These are phyloP conservation scores for Nannizziopsis arthrosporioides DNA, from an alignment of 2,329 filamentous ascomycete genomes.

Conservation along the genomic window DNA sequence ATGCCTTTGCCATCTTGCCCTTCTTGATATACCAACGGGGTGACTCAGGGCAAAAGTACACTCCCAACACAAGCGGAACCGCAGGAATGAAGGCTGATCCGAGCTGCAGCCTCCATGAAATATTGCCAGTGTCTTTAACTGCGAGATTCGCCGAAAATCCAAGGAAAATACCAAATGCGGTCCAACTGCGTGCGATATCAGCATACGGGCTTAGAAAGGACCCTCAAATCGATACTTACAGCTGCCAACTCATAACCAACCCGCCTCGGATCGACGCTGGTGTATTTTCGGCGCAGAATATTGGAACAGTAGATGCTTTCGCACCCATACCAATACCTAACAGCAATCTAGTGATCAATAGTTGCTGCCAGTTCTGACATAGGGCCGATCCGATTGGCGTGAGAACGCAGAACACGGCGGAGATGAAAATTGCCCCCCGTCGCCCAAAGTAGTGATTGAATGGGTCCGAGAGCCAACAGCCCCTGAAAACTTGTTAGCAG, in stretches of 20 bases:
- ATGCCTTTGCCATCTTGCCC: conserved; percentile 49
- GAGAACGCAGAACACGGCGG: conserved; percentile 53
- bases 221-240: conserved; percentile 23
- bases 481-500: conserved; percentile 26
- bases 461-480: conserved; percentile 57
- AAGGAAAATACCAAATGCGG: conserved; percentile 54
- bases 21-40: conserved; percentile 60
- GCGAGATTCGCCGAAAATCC: conserved; percentile 55
- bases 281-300: conserved; percentile 46
- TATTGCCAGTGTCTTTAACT: conserved; percentile 47
- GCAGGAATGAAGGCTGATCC: conserved; percentile 55
- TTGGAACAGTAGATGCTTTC: conserved; percentile 46
- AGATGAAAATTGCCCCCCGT: conserved; percentile 53
- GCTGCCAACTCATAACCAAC: conserved; percentile 45
- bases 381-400: conserved; percentile 56
- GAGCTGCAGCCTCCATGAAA: conserved; percentile 53
- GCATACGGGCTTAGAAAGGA: conserved; percentile 18
- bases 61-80: conserved; percentile 45
- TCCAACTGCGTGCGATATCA: conserved; percentile 29
- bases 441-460: conserved; percentile 49
- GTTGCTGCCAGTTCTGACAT: conserved; percentile 47
- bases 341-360: conserved; percentile 46
- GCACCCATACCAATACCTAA: conserved; percentile 52
- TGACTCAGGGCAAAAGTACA: conserved; percentile 54
- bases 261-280: conserved; percentile 46